Base-by-base conservation (phyloP, 2,329 filamentous ascomycete species). In the Helotiales sp. region DNA sequence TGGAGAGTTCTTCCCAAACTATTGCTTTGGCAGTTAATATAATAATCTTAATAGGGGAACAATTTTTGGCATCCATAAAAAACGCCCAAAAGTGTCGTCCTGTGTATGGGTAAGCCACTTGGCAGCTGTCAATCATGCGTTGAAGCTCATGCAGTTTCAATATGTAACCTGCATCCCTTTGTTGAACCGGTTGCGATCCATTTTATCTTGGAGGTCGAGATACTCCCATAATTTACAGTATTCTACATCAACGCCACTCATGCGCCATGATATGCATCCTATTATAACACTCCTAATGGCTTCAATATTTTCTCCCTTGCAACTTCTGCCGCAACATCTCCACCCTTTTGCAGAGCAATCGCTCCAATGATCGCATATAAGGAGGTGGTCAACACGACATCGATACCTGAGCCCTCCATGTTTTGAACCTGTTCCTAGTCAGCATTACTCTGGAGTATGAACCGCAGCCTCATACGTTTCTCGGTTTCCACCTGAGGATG, bases 281-380 rank as follows among this genome's bases (percentile, higher is more conserved):
- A 25, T 48, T 67, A 72, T 60, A 47, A 61, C 52, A 72, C 64
- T 47, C 69, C 67, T 46, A 72, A 53, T 46, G 69, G 69, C 54
- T 69, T 71, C 57, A 72, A 54, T 12, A 73, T 54, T 46, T 87
- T 86, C 66, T 96, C 89, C 70, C 86, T 84, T 47, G 90, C 86
- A 53, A 96, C 75, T 72, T 84, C 81, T 63, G 86, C 88, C 57
- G 93, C 92, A 55, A 89, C 83, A 44, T 87, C 86, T 34, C 88
- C 89, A 47, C 95, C 95, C 66, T 89, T 86, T 73, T 97, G 91
- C 69, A 99, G 77, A n/a, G 91, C 87, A 53, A 99, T 75, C 10
- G 95, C 95, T 22, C 95, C 95, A 44, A 98, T 77, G 55, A 99
- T 88, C 46, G 93, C 91, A 71, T 92, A 91, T 55, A 99, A 69